These are phyloP conservation scores for Backusella circina DNA, from an alignment of 192 early-diverging fungal species.

Conservation along the genomic window DNA sequence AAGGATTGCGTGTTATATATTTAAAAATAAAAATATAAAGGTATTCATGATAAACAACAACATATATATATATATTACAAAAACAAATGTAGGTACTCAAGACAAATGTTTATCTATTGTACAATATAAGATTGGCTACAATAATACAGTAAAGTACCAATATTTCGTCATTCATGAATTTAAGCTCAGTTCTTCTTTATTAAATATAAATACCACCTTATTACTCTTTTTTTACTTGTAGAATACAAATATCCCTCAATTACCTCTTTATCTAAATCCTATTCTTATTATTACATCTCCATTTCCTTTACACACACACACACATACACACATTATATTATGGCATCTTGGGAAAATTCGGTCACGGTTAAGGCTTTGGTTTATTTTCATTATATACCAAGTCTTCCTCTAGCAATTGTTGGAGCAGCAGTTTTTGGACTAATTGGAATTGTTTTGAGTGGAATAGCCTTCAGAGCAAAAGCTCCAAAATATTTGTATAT, in stretches of 20 bases:
- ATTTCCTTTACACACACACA: neutral
- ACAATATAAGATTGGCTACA: neutral
- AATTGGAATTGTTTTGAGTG: neutral
- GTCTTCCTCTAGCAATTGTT: slow-evolving; percentile 1
- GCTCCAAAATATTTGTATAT: slow-evolving; percentile 1
- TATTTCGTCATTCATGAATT: neutral
- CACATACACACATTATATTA: neutral
- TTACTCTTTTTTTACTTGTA: neutral
- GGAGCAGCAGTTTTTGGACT: neutral
- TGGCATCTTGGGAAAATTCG: neutral
- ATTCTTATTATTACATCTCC: neutral
- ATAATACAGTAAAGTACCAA: neutral
- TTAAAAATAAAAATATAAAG: neutral
- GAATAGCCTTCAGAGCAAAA: neutral
- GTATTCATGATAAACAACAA: neutral
- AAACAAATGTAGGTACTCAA: neutral
- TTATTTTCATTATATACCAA: slow-evolving; percentile 2
- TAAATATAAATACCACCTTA: neutral
- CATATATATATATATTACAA: neutral
- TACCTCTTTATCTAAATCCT: neutral
- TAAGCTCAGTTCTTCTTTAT: neutral
- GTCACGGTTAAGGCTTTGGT: neutral
- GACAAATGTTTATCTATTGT: neutral
- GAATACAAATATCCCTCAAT: neutral
- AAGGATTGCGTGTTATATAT: neutral